Base-by-base conservation (phyloP, 164 flowering plant genomes). In the Vitis riparia region DNA sequence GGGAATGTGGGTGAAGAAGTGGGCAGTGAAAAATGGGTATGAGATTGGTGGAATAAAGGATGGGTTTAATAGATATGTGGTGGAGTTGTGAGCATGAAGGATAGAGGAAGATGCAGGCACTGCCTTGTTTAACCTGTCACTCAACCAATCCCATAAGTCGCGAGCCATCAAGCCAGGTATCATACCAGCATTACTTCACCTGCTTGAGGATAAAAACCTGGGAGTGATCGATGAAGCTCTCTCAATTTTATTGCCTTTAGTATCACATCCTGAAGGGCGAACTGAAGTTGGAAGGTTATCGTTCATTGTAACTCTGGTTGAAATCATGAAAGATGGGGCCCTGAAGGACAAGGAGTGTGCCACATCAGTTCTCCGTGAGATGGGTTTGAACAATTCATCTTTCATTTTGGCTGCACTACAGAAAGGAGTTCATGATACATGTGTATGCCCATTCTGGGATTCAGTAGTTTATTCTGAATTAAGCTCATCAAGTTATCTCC, bases 51-150 rank as follows among this genome's bases (percentile, higher is more conserved):
- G 19, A 19, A 19, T 19, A 19, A 19, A 19, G 19, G 19, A 19
- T 19, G 19, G 19, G 19, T 19, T 19, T 19, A 19, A 19, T 19
- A 19, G 19, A 19, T 19, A 19, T 19, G 19, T 19, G 19, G 19
- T 19, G 19, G 19, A 19, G 19, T 19, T 19, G 19, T 19, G 19
- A 19, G 19, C 19, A 19, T 19, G 19, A 19, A 19, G 19, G 19
- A 19, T 19, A 19, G 19, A 17, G 19, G 19, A 17, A 17, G 98
- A 94, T 73, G 98, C 97, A 29, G 84, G 82, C 1, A 88, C 97
- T 2, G 97, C 97, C 13, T 84, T 94, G 12, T 94, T 91, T 68
- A 94, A 91, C 74, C 73, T 94, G 5, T 79, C 85, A n/a, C 80
- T 94, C 2, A 84, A 82, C 77, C 86, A 89, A n/a, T 74, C 80